Evolutionary conservation across 2,329 filamentous ascomycete species (phyloP).

Genomic region (Phaeomoniella chlamydospora): DNA sequence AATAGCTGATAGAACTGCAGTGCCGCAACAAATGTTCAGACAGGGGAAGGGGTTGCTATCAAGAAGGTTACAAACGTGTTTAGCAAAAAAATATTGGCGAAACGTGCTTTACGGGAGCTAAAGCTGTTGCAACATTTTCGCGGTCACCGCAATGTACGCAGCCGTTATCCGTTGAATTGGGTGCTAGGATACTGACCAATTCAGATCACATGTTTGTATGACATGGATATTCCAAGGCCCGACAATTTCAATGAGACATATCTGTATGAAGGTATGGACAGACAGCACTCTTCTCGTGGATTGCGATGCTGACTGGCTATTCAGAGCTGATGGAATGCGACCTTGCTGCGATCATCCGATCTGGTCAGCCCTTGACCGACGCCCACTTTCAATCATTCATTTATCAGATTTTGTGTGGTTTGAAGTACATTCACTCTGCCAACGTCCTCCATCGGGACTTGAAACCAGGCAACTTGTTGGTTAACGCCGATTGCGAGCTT

Average conservation of each 20-base stretch:
- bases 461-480: conserved; percentile 91
- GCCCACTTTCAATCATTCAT: conserved; percentile 99
- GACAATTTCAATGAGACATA: conserved; percentile 99
- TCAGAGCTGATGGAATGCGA: conserved; percentile 98
- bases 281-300: no score
- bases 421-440: conserved; percentile 98
- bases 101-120: conserved; percentile 94
- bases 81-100: conserved; percentile 98
- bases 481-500: conserved; percentile 97
- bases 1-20: conserved; percentile 29
- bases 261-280: conserved; percentile 73
- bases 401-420: conserved; percentile 96
- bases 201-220: conserved; percentile 95
- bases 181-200: conserved; percentile 23
- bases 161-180: conserved; percentile 2
- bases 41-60: conserved; percentile 87
- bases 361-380: conserved; percentile 90
- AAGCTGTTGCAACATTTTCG: conserved; percentile 97
- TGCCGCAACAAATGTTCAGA: conserved; percentile 82
- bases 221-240: conserved; percentile 96
- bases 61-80: conserved; percentile 99
- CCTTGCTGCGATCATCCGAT: conserved; percentile 91
- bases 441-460: conserved; percentile 94
- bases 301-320: no score
- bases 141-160: conserved; percentile 66